These are phyloP conservation scores for Colletotrichum sidae DNA, from an alignment of 2,329 filamentous ascomycete genomes.

Conservation along the genomic window DNA sequence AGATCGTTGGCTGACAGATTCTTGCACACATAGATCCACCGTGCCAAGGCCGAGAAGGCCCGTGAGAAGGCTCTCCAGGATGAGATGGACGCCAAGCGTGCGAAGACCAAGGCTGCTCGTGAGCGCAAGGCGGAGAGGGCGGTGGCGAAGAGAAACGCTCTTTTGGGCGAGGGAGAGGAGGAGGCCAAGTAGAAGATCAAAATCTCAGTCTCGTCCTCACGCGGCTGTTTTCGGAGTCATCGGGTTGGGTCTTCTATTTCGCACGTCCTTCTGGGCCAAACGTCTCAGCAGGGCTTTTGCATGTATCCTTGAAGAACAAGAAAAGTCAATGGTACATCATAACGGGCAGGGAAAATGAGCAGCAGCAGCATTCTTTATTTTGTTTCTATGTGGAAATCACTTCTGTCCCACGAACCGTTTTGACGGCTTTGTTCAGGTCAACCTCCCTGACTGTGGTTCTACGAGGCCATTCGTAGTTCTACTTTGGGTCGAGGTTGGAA, in stretches of 20 bases:
- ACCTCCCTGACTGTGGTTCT: no score
- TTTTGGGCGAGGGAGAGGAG: slow-evolving; percentile 78
- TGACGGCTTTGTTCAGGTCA: background rate
- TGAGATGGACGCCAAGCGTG: slow-evolving; percentile 99
- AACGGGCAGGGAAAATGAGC: slow-evolving; percentile 39
- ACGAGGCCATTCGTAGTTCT: no score
- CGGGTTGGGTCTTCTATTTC: slow-evolving; percentile 65
- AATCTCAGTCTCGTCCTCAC: slow-evolving; percentile 59
- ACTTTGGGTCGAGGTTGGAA: no score
- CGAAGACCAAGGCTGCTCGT: slow-evolving; percentile 99
- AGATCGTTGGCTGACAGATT: slow-evolving; percentile 8
- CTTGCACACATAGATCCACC: slow-evolving; percentile 83
- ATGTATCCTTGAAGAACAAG: slow-evolving; percentile 67
- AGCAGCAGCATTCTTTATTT: slow-evolving; percentile 36
- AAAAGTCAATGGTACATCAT: slow-evolving; percentile 53
- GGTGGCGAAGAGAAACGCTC: slow-evolving; percentile 88
- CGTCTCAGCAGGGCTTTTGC: slow-evolving; percentile 64
- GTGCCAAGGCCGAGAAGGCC: slow-evolving; percentile 99
- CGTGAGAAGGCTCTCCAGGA: slow-evolving; percentile 97
- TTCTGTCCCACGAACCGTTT: background rate
- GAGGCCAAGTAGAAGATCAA: slow-evolving; percentile 59
- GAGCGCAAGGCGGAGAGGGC: slow-evolving; percentile 97
- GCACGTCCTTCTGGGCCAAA: slow-evolving; percentile 58
- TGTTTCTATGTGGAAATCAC: slow-evolving; percentile 17
- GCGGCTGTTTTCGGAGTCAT: slow-evolving; percentile 71